Percentiles rank a stretch among this genome's conserved stretches.
Conservation (phyloP, 2,329 filamentous ascomycete genomes). For the Aureobasidium sp. region DNA sequence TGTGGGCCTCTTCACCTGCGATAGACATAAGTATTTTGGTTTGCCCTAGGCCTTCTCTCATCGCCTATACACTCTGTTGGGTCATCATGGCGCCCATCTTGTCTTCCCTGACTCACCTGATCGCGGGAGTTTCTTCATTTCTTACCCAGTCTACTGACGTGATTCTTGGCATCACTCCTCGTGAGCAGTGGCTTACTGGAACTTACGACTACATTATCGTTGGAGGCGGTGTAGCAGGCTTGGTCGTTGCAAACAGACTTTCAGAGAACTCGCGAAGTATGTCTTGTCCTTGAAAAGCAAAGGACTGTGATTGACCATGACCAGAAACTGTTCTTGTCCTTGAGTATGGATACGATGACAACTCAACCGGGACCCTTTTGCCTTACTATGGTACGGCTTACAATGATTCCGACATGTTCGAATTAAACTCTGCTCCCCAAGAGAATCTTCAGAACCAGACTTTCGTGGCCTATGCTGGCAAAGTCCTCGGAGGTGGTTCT, state of each 20-base stretch:
- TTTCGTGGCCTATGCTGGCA: not conserved
- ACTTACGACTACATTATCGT: constrained; percentile 35
- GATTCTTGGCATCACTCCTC: not conserved
- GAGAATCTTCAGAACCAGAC: not conserved
- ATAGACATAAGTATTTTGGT: constrained; percentile 3
- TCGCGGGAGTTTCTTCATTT: not conserved
- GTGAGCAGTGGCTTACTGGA: constrained; percentile 6
- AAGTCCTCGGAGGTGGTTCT: constrained; percentile 4
- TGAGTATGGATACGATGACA: constrained; percentile 17
- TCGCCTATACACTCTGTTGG: not conserved
- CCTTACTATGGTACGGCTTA: constrained; percentile 13
- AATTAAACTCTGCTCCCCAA: constrained; percentile 3
- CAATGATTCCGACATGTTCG: constrained; percentile 16
- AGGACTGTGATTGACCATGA: not conserved
- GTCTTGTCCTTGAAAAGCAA: not conserved
- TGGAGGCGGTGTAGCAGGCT: constrained; percentile 34
- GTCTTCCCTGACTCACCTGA: not conserved
- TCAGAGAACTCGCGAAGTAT: constrained; percentile 19
- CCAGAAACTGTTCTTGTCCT: constrained; percentile 18
- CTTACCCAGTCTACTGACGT: not conserved
- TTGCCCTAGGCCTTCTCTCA: not conserved
- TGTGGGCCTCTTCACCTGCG: not conserved
- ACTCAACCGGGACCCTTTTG: constrained; percentile 15
- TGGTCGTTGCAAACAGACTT: constrained; percentile 33
- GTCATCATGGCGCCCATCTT: constrained; percentile 1